Conservation (phyloP, 2,329 filamentous ascomycete genomes). For the Neoscytalidium dimidiatum region DNA sequence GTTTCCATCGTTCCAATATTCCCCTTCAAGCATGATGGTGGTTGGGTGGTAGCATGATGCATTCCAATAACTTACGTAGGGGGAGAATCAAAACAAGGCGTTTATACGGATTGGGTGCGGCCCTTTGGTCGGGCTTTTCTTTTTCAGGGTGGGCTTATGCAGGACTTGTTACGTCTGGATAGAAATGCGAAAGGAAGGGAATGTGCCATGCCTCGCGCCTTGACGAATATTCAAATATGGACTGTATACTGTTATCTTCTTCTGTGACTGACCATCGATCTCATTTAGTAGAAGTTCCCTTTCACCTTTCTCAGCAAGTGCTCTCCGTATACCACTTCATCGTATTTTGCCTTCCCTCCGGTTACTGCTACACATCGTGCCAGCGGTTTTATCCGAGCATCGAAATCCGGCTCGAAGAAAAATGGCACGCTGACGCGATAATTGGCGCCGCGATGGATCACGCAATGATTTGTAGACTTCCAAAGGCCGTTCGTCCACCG, state of each 20-base stretch:
- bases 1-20: constrained; percentile 12
- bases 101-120: constrained; percentile 7
- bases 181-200: constrained; percentile 8
- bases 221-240: neutral
- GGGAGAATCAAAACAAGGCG: constrained; percentile 12
- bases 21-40: constrained; percentile 15
- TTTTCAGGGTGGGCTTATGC: constrained; percentile 3
- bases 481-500: constrained; percentile 48
- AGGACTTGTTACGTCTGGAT: constrained; percentile 10
- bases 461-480: constrained; percentile 47
- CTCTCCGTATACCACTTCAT: constrained; percentile 43
- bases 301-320: constrained; percentile 45
- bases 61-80: constrained; percentile 15
- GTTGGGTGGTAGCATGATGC: constrained; percentile 8
- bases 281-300: constrained; percentile 39
- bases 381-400: constrained; percentile 41
- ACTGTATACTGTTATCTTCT: neutral
- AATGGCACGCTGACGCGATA: constrained; percentile 50
- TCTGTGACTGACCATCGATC: neutral
- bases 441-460: constrained; percentile 43
- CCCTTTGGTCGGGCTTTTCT: constrained; percentile 5
- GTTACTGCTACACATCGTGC: constrained; percentile 38
- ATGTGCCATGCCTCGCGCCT: neutral
- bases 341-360: constrained; percentile 33
- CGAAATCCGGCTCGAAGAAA: constrained; percentile 51